Percentiles rank a stretch among this genome's conserved stretches.
Evolutionary conservation across 202 grass and related monocot genomes (phyloP).

Genomic region (Eragrostis tef): DNA sequence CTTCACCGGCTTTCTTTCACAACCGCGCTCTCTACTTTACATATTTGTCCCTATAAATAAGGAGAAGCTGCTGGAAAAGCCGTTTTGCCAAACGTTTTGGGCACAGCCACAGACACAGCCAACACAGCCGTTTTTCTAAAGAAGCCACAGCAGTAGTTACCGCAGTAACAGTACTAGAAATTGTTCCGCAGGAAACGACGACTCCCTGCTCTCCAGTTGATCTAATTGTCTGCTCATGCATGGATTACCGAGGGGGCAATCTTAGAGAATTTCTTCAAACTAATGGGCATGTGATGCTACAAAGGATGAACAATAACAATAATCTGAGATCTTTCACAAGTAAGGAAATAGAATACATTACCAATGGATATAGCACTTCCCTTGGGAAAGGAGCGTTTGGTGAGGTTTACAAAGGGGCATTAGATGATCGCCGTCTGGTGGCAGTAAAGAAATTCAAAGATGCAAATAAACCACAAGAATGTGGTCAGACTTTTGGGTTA

Average conservation of each 20-base stretch:
- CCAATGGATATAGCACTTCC: neutral
- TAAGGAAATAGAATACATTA: conserved; percentile 14
- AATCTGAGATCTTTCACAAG: conserved; percentile 17
- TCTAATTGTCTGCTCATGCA: neutral
- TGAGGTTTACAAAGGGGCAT: conserved; percentile 34
- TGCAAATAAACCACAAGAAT: conserved; percentile 35
- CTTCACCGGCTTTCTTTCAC: too few relatives aligned
- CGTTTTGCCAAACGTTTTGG: too few relatives aligned
- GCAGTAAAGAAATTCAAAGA: conserved; percentile 21
- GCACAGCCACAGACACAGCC: too few relatives aligned
- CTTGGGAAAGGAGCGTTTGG: conserved; percentile 31
- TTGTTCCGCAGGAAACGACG: too few relatives aligned
- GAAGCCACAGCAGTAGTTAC: too few relatives aligned
- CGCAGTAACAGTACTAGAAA: too few relatives aligned
- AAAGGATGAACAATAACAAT: conserved; percentile 3
- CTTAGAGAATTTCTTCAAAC: conserved; percentile 3
- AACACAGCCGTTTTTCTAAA: too few relatives aligned
- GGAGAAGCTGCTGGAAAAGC: too few relatives aligned
- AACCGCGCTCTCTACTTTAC: too few relatives aligned
- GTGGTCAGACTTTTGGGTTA: conserved; percentile 17
- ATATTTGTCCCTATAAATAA: too few relatives aligned
- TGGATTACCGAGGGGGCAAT: conserved; percentile 7
- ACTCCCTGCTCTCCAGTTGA: neutral
- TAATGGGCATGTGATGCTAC: neutral
- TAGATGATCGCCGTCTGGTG: neutral